These are phyloP conservation scores for Hyphodiscus hymeniophilus DNA, from an alignment of 495 filamentous ascomycete genomes.

Conservation along the genomic window DNA sequence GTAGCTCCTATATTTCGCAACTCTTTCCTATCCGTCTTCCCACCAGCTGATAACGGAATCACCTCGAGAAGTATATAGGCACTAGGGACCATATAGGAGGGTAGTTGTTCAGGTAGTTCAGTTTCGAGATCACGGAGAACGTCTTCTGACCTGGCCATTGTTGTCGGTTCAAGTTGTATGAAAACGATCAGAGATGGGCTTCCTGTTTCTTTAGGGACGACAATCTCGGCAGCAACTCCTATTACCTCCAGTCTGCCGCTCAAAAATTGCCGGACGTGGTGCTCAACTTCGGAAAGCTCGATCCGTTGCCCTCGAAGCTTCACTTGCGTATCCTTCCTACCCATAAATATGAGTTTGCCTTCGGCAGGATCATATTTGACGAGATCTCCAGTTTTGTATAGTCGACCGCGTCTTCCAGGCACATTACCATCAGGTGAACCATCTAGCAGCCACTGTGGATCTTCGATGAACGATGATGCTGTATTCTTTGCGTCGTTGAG, in stretches of 20 bases:
- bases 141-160: not conserved
- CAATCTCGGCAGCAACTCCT: constrained; percentile 3
- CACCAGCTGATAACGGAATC: constrained; percentile 4
- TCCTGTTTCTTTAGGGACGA: not conserved
- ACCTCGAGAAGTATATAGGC: constrained; percentile 6
- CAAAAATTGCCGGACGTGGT: constrained; percentile 36
- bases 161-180: not conserved
- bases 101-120: constrained; percentile 3
- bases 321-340: constrained; percentile 26
- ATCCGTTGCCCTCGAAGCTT: constrained; percentile 28
- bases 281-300: constrained; percentile 28
- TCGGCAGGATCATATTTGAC: constrained; percentile 21
- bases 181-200: not conserved
- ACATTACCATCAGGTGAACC: constrained; percentile 2
- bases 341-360: constrained; percentile 32
- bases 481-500: constrained; percentile 25
- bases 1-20: too few relatives aligned
- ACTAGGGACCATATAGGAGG: constrained; percentile 23
- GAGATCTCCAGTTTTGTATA: constrained; percentile 45
- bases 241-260: constrained; percentile 39
- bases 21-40: constrained; percentile 5
- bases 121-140: not conserved
- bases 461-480: constrained; percentile 22
- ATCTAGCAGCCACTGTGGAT: constrained; percentile 14
- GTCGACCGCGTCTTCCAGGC: constrained; percentile 22